A percentile compares a stretch with the other conserved stretches of the same genome.
Conservation (phyloP, 257 asterid species). For the Hygrophila difformis region DNA sequence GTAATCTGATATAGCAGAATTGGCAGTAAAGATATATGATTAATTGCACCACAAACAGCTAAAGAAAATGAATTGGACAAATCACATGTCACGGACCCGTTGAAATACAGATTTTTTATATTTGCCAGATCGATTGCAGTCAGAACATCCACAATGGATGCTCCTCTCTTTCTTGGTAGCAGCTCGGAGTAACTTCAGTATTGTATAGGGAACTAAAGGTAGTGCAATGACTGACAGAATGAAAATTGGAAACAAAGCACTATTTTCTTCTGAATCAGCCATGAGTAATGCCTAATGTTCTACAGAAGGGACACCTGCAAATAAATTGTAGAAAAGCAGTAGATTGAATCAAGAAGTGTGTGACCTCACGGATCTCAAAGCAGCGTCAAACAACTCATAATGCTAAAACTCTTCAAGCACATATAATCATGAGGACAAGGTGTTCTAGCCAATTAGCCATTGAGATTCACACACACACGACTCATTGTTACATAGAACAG, state of each 20-base stretch:
- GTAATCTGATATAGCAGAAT: slow-evolving; percentile 36
- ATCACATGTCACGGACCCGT: slow-evolving; percentile 32
- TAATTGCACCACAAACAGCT: background rate
- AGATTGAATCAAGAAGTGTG: too few species aligned
- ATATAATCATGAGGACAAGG: too few species aligned
- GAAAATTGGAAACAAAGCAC: slow-evolving; percentile 82
- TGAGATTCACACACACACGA: too few species aligned
- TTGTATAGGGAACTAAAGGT: slow-evolving; percentile 84
- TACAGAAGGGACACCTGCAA: slow-evolving; percentile 30
- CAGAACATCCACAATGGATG: slow-evolving; percentile 80
- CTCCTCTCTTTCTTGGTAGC: slow-evolving; percentile 51
- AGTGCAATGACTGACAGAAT: slow-evolving; percentile 69
- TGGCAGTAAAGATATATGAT: slow-evolving; percentile 6
- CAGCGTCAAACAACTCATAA: too few species aligned
- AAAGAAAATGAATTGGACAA: slow-evolving; percentile 7
- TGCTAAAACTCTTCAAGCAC: too few species aligned
- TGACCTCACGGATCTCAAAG: too few species aligned
- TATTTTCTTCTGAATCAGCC: slow-evolving; percentile 76
- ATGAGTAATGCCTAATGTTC: slow-evolving; percentile 30
- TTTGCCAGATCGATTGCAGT: slow-evolving; percentile 69
- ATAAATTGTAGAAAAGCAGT: too few species aligned
- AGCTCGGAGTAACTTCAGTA: slow-evolving; percentile 61
- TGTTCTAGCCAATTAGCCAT: too few species aligned
- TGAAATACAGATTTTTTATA: slow-evolving; percentile 46
- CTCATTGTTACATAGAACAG: too few species aligned